phyloP scores from a whole-genome alignment of 73 alveolate genomes.

The Paramecium octaurelia region DNA sequence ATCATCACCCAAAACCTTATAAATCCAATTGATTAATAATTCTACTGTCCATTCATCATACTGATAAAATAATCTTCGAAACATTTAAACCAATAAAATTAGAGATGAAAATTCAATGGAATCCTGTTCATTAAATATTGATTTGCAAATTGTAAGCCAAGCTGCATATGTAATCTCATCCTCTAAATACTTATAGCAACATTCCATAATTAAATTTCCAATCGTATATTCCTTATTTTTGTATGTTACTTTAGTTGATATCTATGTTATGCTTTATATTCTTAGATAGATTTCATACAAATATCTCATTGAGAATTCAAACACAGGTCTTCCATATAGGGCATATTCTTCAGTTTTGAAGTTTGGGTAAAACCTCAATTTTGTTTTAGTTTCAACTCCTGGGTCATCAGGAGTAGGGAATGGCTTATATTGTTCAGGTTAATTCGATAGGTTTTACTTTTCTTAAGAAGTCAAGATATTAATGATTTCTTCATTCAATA shows the following conservation, averaged over 20 bases:
- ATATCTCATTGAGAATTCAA: background rate
- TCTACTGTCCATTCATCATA: conserved; percentile 9
- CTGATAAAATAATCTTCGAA: background rate
- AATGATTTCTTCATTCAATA: background rate
- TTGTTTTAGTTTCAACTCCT: background rate
- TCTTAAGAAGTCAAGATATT: background rate
- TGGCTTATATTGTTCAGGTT: background rate
- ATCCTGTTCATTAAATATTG: background rate
- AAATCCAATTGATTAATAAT: background rate
- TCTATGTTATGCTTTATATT: background rate
- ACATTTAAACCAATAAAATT: background rate
- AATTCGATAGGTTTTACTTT: background rate
- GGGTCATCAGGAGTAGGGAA: background rate
- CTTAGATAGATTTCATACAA: background rate
- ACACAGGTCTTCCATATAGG: background rate
- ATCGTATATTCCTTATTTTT: background rate
- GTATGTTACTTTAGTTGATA: background rate
- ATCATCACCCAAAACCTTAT: background rate
- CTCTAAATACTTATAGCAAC: background rate
- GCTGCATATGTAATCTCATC: background rate
- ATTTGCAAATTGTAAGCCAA: background rate
- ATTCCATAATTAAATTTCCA: background rate
- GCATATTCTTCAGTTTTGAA: background rate
- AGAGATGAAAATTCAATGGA: background rate
- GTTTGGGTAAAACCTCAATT: background rate